Evolutionary conservation across 305 asterid genomes (phyloP), one percentile per base, ranked within the genome.

Genomic region (Stenogyne calaminthoides): DNA sequence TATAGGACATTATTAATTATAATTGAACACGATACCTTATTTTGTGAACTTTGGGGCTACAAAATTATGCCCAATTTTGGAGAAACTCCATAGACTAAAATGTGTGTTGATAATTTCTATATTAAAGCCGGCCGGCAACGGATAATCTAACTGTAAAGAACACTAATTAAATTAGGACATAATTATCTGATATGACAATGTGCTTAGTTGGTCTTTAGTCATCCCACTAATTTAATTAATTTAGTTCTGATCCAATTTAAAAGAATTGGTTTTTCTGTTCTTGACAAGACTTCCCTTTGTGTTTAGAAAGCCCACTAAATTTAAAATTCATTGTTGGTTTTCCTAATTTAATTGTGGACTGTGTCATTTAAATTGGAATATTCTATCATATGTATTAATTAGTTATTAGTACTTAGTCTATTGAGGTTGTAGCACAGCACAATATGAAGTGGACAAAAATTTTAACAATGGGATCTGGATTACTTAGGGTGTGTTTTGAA

Each of bases 71-170:
- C 63, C n/a, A n/a, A 3, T n/a, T 60, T 60, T 20, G 47, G 51
- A 44, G 25, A 56, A 73, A 74, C 7, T 34, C 51, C 63, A 67
- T 7, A 0, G 40, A 29, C 49, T 20, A 77, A 71, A 46, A 55
- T 16, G 49, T 25, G 51, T 22, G 44, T 22, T 39, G 63, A 60
- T 2, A 68, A 73, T 62, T 67, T 73, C 56, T 55, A 68, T 39
- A 77, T 57, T n/a, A 40, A 68, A 78, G 76, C 76, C 69, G 76
- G 76, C 76, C 69, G 76, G 79, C 76, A 68, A 42, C 22, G 72
- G 70, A 67, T 75, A 78, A 78, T 73, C 72, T 9, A 60, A 6
- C 16, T 49, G 60, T 25, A 49, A 47, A 60, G 29, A 3, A 61
- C 54, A 60, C 72, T 67, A n/a, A n/a, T 47, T 47, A 61, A 40